phyloP scores from a whole-genome alignment of 2,329 filamentous ascomycete species.

The Botrytis fragariae region DNA sequence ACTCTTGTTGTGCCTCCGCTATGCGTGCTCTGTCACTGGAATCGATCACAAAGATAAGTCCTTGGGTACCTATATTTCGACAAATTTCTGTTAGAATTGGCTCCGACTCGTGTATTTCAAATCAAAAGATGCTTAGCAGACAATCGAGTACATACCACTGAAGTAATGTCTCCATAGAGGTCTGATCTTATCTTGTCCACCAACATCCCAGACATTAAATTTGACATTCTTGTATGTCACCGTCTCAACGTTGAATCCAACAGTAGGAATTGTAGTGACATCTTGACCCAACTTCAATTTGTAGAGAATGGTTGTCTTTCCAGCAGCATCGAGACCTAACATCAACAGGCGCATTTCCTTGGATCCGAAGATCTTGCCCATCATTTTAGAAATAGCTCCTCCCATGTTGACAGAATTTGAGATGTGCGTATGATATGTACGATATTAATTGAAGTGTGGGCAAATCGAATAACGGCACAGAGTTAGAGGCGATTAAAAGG shows the following conservation, averaged over 20 bases:
- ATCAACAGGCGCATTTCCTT: constrained; percentile 99
- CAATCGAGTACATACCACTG: constrained; percentile 55
- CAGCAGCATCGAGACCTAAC: constrained; percentile 95
- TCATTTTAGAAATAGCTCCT: constrained; percentile 89
- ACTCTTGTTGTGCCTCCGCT: constrained; percentile 87
- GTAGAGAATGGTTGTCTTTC: constrained; percentile 99
- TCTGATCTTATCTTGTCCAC: constrained; percentile 97
- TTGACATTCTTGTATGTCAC: constrained; percentile 99
- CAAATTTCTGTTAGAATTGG: constrained; percentile 16
- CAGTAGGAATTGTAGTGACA: constrained; percentile 96
- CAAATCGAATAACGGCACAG: background rate
- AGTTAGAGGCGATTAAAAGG: background rate
- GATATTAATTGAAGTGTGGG: background rate
- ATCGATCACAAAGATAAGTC: constrained; percentile 98
- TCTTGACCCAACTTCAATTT: constrained; percentile 98
- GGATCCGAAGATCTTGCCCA: constrained; percentile 98
- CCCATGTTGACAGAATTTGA: constrained; percentile 60
- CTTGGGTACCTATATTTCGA: constrained; percentile 72
- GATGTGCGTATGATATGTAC: background rate
- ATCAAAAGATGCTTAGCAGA: background rate
- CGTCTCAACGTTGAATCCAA: constrained; percentile 98
- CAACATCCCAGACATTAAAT: constrained; percentile 99
- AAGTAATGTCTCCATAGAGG: constrained; percentile 98
- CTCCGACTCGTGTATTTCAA: background rate
- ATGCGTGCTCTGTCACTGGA: constrained; percentile 88